Evolutionary conservation across 1,284 basidiomycete species (phyloP).

Genomic region (Cerioporus squamosus): DNA sequence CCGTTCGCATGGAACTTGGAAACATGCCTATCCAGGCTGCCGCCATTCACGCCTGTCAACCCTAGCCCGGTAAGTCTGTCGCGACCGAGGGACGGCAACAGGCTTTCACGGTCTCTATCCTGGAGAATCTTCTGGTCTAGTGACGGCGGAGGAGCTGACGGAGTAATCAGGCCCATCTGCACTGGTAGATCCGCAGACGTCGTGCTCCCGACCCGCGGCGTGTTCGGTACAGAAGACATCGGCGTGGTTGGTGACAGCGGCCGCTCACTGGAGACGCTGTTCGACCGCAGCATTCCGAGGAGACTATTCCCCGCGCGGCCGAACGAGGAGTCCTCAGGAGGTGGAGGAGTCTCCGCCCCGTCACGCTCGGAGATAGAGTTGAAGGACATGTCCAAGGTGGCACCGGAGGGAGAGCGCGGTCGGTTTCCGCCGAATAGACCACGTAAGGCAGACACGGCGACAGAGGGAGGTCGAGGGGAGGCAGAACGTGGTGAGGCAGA

Average conservation of each 20-base stretch:
- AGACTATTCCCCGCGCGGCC: constrained; percentile 57
- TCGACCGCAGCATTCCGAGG: constrained; percentile 53
- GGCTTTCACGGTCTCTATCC: constrained; percentile 41
- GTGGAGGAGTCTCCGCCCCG: constrained; percentile 19
- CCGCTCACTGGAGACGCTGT: constrained; percentile 33
- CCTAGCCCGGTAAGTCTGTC: constrained; percentile 19
- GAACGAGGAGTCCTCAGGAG: constrained; percentile 52
- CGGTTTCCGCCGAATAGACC: constrained; percentile 55
- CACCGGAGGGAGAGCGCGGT: constrained; percentile 57
- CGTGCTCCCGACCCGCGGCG: constrained; percentile 23
- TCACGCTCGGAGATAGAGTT: constrained; percentile 32
- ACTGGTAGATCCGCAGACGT: constrained; percentile 21
- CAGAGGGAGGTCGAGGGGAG: constrained; percentile 22
- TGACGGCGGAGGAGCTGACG: constrained; percentile 13
- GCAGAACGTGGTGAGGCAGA: constrained; percentile 11
- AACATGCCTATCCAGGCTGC: constrained; percentile 10
- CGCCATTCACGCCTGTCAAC: constrained; percentile 10
- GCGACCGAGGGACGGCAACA: constrained; percentile 23
- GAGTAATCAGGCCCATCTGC: constrained; percentile 23
- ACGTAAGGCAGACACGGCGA: constrained; percentile 53
- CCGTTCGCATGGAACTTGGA: constrained; percentile 14
- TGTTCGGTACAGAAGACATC: constrained; percentile 26
- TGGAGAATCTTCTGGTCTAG: constrained; percentile 58
- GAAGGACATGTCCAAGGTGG: constrained; percentile 37
- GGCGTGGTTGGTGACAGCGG: constrained; percentile 25